phyloP scores from a whole-genome alignment of 805 yeast species.

The Candida xiaguanensis region DNA sequence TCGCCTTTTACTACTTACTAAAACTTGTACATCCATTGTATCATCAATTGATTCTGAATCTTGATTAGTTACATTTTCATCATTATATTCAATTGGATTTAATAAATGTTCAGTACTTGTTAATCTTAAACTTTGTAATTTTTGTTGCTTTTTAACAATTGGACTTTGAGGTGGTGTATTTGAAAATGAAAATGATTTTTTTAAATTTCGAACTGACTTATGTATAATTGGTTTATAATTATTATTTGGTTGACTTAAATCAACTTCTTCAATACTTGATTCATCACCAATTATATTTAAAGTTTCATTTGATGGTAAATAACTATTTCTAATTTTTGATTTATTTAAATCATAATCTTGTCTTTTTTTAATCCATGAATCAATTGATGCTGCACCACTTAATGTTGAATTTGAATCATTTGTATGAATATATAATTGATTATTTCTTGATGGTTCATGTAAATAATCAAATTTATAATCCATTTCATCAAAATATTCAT shows the following conservation, averaged over 20 bases:
- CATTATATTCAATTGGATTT: background rate
- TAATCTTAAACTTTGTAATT: slow-evolving; percentile 9
- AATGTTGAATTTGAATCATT: slow-evolving; percentile 35
- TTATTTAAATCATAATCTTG: slow-evolving; percentile 37
- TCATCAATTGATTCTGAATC: slow-evolving; percentile 43
- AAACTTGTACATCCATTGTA: slow-evolving; percentile 63
- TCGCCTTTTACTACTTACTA: slow-evolving; percentile 64
- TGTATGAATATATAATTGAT: slow-evolving; percentile 6
- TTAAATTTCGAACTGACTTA: slow-evolving; percentile 17
- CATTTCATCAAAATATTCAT: slow-evolving; percentile 26
- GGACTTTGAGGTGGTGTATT: slow-evolving; percentile 22
- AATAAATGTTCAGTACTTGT: slow-evolving; percentile 9
- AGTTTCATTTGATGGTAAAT: slow-evolving; percentile 29
- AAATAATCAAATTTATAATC: slow-evolving; percentile 25
- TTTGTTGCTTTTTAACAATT: slow-evolving; percentile 4
- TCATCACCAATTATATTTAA: slow-evolving; percentile 12
- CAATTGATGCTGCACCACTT: slow-evolving; percentile 49
- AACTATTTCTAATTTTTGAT: slow-evolving; percentile 19
- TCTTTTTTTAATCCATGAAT: slow-evolving; percentile 51
- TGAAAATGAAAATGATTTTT: slow-evolving; percentile 21
- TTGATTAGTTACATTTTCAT: slow-evolving; percentile 6
- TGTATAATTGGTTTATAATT: slow-evolving; percentile 2
- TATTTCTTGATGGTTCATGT: slow-evolving; percentile 12
- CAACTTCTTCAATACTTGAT: background rate
- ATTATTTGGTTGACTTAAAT: background rate